Evolutionary conservation across 768 basidiomycete species (phyloP), one percentile per base, ranked within the genome.

Genomic region (Psilocybe azurescens): DNA sequence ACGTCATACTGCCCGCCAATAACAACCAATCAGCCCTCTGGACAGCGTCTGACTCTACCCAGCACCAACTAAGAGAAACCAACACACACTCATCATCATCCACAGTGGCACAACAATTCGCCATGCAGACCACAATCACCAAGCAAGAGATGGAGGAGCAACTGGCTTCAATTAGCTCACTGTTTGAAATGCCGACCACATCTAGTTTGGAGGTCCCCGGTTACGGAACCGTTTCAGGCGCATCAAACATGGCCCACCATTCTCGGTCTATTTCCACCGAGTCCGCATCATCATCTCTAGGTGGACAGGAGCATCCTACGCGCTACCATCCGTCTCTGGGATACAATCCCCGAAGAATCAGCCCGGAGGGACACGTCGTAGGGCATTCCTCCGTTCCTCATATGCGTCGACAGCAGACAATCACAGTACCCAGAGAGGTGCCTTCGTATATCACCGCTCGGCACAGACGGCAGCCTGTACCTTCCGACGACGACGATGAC

Each of bases 401-500:
- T 3, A 8, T 14, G 36, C 39, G 20, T 47, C 54, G 54, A 11
- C 24, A 16, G 16, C 10, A 53, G 4, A n/a, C 54, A 39, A 10
- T 29, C 3, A 33, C 24, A 29, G 20, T 39, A 6, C 24, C n/a
- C 44, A 8, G 39, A 44, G 30, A 13, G 28, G 6, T 28, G 29
- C 89, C 89, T 3, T 85, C 84, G 0, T 86, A 83, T 46, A 89
- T 89, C 81, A 57, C 81, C 86, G 78, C 83, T 81, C 77, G 28
- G 75, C 79, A 16, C 66, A 54, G 68, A n/a, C 71, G 78, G 1
- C 74, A 79, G 0, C 20, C 58, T 3, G 57, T 60, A n/a, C 74
- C 74, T 2, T 82, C 83, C 0, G 84, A 76, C 11, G 86, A 88
- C 55, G 88, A 90, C 1, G 85, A 76, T 10, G 85, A 87, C 57